Evolutionary conservation across 257 asterid genomes (phyloP).

Genomic region (Nicotiana obtusifolia): DNA sequence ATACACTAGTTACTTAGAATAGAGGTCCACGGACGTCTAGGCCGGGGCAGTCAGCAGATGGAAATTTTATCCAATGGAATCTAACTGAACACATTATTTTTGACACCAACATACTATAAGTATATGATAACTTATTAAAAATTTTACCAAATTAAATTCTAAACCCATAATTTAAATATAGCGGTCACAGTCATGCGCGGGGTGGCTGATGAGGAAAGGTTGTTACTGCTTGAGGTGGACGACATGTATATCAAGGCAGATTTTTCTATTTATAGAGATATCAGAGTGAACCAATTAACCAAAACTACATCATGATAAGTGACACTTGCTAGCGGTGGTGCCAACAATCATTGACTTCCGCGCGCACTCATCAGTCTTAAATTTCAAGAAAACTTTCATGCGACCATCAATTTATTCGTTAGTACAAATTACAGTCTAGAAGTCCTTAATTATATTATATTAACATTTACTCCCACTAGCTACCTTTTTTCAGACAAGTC

Average conservation of each 20-base stretch:
- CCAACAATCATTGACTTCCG: neutral
- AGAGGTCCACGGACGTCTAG: neutral
- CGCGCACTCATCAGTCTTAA: neutral
- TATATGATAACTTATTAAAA: too few species aligned
- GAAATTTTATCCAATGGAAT: neutral
- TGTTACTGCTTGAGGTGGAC: constrained; percentile 5
- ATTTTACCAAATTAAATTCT: neutral
- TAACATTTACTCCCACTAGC: neutral
- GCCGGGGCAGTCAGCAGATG: neutral
- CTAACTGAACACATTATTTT: neutral
- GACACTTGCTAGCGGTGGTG: neutral
- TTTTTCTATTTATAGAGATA: neutral
- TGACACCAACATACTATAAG: too few species aligned
- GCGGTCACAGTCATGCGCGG: neutral
- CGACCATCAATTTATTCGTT: neutral
- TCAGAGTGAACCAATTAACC: neutral
- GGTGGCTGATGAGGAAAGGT: neutral
- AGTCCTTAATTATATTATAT: neutral
- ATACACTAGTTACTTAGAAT: neutral
- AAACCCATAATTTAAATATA: neutral
- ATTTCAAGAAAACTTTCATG: neutral
- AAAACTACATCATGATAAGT: neutral
- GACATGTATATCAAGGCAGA: neutral
- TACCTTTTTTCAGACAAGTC: neutral
- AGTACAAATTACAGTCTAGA: neutral